Conservation (phyloP, 768 basidiomycete species). For the Neoboletus subvelutipes region DNA sequence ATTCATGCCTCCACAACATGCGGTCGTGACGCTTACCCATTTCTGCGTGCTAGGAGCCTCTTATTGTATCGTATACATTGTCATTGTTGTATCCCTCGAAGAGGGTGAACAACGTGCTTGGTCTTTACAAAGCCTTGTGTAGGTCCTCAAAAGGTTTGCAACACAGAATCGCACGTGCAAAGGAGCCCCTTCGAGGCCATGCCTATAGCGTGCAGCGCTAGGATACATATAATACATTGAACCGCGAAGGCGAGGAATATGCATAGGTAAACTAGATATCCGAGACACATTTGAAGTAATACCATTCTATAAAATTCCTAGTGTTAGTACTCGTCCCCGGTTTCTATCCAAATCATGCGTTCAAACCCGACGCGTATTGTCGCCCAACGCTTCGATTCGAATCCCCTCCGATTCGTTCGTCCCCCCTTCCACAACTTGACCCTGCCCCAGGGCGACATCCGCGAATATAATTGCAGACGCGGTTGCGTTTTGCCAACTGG, state of each 20-base stretch:
- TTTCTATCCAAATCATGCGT: too few species aligned
- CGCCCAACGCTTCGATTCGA: too few species aligned
- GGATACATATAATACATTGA: not conserved
- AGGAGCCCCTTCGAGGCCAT: not conserved
- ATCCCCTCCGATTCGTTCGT: too few species aligned
- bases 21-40: not conserved
- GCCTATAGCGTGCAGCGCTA: not conserved
- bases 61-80: too few species aligned
- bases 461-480: not conserved
- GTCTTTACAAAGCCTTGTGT: too few species aligned
- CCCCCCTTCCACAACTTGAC: not conserved
- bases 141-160: not conserved
- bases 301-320: too few species aligned
- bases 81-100: not conserved
- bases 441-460: not conserved
- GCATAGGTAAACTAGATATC: not conserved
- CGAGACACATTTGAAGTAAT: not conserved
- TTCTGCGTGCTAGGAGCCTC: not conserved
- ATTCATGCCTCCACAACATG: not conserved
- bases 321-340: too few species aligned
- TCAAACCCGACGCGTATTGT: too few species aligned
- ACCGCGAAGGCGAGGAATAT: not conserved
- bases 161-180: not conserved
- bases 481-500: not conserved
- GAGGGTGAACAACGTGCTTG: not conserved